Evolutionary conservation across 2,329 filamentous ascomycete genomes (phyloP).

Genomic region (Alternaria consortialis): DNA sequence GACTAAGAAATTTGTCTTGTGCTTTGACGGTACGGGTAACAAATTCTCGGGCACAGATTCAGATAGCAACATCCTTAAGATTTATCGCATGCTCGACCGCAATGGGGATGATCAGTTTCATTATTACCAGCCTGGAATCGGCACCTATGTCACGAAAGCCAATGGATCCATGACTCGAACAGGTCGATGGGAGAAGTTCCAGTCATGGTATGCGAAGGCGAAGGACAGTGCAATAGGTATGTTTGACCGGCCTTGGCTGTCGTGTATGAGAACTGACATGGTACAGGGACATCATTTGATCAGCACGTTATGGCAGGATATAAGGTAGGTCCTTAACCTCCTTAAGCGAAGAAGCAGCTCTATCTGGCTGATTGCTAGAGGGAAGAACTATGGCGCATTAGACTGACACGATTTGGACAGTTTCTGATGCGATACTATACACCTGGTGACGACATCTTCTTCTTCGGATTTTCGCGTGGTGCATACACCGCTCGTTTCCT

Average conservation of each 20-base stretch:
- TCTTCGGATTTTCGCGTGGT: constrained; percentile 61
- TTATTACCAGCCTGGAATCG: constrained; percentile 65
- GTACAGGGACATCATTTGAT: constrained; percentile 75
- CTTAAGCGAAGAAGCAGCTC: background rate
- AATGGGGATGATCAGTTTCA: constrained; percentile 66
- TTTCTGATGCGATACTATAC: constrained; percentile 61
- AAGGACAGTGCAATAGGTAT: constrained; percentile 75
- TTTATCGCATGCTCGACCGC: constrained; percentile 74
- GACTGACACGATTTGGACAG: constrained; percentile 16
- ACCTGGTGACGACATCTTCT: constrained; percentile 59
- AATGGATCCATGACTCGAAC: constrained; percentile 65
- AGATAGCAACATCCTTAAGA: constrained; percentile 67
- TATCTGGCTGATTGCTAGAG: background rate
- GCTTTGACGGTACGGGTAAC: constrained; percentile 56
- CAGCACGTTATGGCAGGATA: constrained; percentile 86
- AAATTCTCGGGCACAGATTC: constrained; percentile 53
- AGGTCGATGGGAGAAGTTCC: constrained; percentile 64
- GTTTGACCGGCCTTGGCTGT: background rate
- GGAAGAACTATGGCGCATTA: background rate
- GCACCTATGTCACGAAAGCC: constrained; percentile 70
- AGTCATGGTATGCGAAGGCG: constrained; percentile 74
- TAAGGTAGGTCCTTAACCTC: constrained; percentile 66
- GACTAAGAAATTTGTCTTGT: constrained; percentile 68
- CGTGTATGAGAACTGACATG: constrained; percentile 5
- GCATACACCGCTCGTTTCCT: constrained; percentile 63